These are phyloP conservation scores for Grosmannia clavigera DNA, from an alignment of 2,329 filamentous ascomycete species.

Conservation along the genomic window DNA sequence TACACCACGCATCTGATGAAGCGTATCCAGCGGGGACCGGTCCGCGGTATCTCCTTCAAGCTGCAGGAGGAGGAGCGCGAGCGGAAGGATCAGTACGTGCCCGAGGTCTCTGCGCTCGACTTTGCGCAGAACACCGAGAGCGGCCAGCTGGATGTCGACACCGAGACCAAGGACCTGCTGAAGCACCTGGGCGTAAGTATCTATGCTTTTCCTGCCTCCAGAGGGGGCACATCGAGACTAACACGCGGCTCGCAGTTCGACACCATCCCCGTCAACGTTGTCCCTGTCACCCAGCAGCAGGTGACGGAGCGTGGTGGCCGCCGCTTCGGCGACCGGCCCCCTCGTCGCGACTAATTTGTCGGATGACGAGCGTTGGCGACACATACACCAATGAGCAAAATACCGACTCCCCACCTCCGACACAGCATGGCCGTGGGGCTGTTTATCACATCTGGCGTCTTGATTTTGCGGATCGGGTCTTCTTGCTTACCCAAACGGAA, in stretches of 20 bases:
- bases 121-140: conserved; percentile 89
- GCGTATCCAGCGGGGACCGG: conserved; percentile 97
- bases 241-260: conserved; percentile 58
- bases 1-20: conserved; percentile 99
- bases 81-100: conserved; percentile 99
- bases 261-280: conserved; percentile 91
- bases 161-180: conserved; percentile 96
- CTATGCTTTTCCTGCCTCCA: conserved; percentile 20
- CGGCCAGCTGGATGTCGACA: conserved; percentile 88
- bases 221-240: not conserved
- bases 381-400: not conserved
- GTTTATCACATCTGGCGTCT: conserved; percentile 1
- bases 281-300: conserved; percentile 82
- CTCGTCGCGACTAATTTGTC: conserved; percentile 30
- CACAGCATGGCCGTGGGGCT: not conserved
- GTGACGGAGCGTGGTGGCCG: conserved; percentile 57
- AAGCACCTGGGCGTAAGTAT: conserved; percentile 94
- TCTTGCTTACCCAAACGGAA: not conserved
- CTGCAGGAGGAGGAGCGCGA: conserved; percentile 99
- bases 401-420: not conserved
- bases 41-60: conserved; percentile 99
- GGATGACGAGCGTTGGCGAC: not conserved
- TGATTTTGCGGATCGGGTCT: conserved; percentile 3
- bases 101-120: conserved; percentile 96
- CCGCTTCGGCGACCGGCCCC: conserved; percentile 30